These are phyloP conservation scores for Acer negundo DNA, from an alignment of 345 rosid species.

Conservation along the genomic window DNA sequence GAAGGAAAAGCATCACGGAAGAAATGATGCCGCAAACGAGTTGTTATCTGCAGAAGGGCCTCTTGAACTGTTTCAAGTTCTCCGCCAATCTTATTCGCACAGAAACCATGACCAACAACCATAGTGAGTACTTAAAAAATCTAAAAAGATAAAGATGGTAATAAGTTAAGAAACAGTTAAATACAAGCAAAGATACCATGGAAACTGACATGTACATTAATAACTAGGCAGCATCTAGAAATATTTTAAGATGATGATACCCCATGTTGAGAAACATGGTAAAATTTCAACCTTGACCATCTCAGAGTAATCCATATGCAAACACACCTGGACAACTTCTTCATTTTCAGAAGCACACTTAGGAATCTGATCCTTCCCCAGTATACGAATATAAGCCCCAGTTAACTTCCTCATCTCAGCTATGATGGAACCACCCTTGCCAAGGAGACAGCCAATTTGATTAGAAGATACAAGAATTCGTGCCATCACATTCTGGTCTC, in stretches of 20 bases:
- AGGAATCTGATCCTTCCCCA: slow-evolving; percentile 74
- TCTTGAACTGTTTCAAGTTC: slow-evolving; percentile 68
- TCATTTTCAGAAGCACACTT: slow-evolving; percentile 74
- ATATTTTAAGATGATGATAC: neutral
- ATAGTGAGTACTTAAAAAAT: neutral
- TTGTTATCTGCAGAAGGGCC: slow-evolving; percentile 70
- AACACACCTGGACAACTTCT: slow-evolving; percentile 72
- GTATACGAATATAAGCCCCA: slow-evolving; percentile 70
- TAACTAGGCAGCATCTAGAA: neutral
- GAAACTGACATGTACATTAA: neutral
- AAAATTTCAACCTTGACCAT: slow-evolving; percentile 12
- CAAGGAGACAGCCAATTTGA: slow-evolving; percentile 83
- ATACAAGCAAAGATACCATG: neutral
- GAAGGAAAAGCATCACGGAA: slow-evolving; percentile 59
- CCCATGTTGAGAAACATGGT: neutral
- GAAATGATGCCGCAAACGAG: slow-evolving; percentile 61
- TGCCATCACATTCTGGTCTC: slow-evolving; percentile 53
- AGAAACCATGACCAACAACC: slow-evolving; percentile 10
- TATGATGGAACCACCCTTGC: slow-evolving; percentile 73
- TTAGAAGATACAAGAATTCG: slow-evolving; percentile 64
- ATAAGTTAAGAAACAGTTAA: neutral
- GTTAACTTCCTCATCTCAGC: slow-evolving; percentile 72
- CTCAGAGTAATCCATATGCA: slow-evolving; percentile 8
- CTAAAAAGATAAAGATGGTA: neutral
- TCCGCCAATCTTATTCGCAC: slow-evolving; percentile 54